These are phyloP conservation scores for Golubevia sp. DNA, from an alignment of 1,284 basidiomycete genomes.

Conservation along the genomic window DNA sequence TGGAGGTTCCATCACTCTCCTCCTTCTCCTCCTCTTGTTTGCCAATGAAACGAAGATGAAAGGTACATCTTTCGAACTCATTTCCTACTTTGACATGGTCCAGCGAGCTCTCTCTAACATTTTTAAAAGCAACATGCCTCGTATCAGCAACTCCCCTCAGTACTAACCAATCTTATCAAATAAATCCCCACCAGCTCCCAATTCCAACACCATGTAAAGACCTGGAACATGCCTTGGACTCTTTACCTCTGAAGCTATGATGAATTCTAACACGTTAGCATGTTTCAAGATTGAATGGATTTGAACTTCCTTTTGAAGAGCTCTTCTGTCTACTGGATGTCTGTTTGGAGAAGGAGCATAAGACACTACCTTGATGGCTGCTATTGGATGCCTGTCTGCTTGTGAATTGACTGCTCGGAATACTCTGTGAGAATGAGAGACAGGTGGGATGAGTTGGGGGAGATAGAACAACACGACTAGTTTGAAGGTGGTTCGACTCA, in stretches of 20 bases:
- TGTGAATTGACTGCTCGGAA: constrained; percentile 47
- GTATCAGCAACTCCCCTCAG: constrained; percentile 56
- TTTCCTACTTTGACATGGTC: too few relatives aligned
- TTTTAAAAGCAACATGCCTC: neutral
- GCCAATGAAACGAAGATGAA: too few relatives aligned
- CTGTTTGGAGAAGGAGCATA: constrained; percentile 36
- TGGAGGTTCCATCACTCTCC: too few relatives aligned
- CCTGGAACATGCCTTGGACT: constrained; percentile 69
- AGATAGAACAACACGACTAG: neutral
- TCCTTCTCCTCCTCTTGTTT: too few relatives aligned
- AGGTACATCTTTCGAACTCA: too few relatives aligned
- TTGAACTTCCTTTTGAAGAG: constrained; percentile 81
- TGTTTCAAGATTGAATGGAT: constrained; percentile 85
- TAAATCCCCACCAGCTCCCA: constrained; percentile 90
- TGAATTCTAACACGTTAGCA: constrained; percentile 80
- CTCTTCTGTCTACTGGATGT: constrained; percentile 52
- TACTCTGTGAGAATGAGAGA: constrained; percentile 28
- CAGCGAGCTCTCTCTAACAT: too few relatives aligned
- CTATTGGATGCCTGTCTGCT: constrained; percentile 32
- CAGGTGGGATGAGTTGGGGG: neutral
- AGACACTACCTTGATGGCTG: constrained; percentile 59
- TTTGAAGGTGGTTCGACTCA: constrained; percentile 1
- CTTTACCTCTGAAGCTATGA: constrained; percentile 70
- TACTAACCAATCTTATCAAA: constrained; percentile 99
- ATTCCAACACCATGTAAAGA: constrained; percentile 88